Base-by-base conservation (phyloP, 2,329 filamentous ascomycete genomes). In the Periconia macrospinosa region DNA sequence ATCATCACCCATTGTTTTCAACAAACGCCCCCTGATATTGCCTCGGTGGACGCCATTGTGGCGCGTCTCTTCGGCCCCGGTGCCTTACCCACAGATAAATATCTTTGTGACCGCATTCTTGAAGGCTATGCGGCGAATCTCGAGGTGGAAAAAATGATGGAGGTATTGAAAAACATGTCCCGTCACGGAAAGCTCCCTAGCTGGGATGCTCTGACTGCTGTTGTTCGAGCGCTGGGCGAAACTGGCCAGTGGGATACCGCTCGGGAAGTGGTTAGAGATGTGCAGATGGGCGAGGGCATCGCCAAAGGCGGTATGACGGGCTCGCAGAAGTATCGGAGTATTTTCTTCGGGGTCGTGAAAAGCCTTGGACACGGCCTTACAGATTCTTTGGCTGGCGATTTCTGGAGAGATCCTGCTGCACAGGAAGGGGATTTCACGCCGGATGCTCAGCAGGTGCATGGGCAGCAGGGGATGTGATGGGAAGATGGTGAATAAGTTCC, bases 31-130 rank as follows among this genome's bases (percentile, higher is more conserved):
- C 85, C 86, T 0, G 80, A 89, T 60, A 74, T 89, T 30, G 71
- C 75, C 1, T 82, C 83, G 14, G 80, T 90, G n/a, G 80, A 84
- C 37, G 68, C 71, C 0, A 76, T 92, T 3, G 83, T 91, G 60
- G 55, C 62, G 10, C 71, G 77, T 5, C 78, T 82, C 43, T 66
- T 72, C 23, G 57, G 68, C 2, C 63, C 57, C 1, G 54, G 63
- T 2, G 54, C 62, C 17, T 65, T 67, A 19, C 64, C 62, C 18
- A 74, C 78, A 19, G 83, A 89, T 66, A 77, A 79, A 54, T 73
- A 83, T 20, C 85, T 92, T 61, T 91, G 86, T 81, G 87, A 90
- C 70, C 81, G 86, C 49, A 78, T 88, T 56, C 82, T 92, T 58
- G 83, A 85, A 65, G 88, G 87, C 1, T 90, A 88, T 68, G 83